Evolutionary conservation across 1,284 basidiomycete species (phyloP), one percentile per base, ranked within the genome.

Genomic region (Cryptococcus jaspeensis): DNA sequence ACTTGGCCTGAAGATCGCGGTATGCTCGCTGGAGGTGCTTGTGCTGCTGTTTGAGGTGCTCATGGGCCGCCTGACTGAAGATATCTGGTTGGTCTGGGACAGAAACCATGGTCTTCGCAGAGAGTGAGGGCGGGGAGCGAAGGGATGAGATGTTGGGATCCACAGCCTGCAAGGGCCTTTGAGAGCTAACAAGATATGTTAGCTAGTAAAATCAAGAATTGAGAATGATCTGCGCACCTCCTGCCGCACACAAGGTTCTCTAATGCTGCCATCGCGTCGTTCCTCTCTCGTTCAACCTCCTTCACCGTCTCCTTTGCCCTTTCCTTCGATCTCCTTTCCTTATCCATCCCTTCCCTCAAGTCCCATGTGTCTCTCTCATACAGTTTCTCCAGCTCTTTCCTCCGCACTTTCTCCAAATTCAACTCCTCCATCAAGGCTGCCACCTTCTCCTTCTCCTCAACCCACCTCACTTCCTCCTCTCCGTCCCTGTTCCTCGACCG

Each of bases 41-140:
- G 56, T 74, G 64, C 36, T 62, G 62, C 18, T 60, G 59, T 36
- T 64, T 52, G 16, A 70, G 59, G 43, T 69, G 62, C 3, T 54
- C 59, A 41, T 62, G 67, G 18, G 47, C 23, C 50, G 45, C 28
- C 28, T 5, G 9, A 32, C 5, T 5, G 28, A 5, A 32, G 28
- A 32, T 9, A 32, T 32, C 28, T 9, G 28, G 28, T 32, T 32
- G 4, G 4, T 32, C 28, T 4, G 28, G 28, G 28, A 32, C 4
- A 9, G 28, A 9, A 9, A 9, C 5, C 28, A 32, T 32, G 9
- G 28, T 32, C 28, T 32, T 32, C 28, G 25, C 50, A 50, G 53
- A 36, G 32, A 5, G 58, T 53, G 11, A 60, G 42, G n/a, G n/a
- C n/a, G 23, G 40, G 36, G 22, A 38, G 42, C 20, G 48, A 16